These are phyloP conservation scores for Phyllosticta capitalensis DNA, from an alignment of 2,329 filamentous ascomycete species.

Conservation along the genomic window DNA sequence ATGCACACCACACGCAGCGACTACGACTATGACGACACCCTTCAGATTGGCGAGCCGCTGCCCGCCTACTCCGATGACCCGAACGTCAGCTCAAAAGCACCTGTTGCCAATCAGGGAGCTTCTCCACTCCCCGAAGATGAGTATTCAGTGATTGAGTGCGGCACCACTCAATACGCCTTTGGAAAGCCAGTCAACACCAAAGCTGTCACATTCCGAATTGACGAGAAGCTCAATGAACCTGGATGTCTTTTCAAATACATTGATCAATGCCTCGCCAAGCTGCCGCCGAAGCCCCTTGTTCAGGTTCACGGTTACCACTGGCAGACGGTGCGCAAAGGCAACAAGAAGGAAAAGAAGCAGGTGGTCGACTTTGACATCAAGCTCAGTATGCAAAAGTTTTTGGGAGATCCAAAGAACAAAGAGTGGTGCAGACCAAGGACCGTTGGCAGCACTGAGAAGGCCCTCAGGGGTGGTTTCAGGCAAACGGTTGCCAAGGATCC, in stretches of 20 bases:
- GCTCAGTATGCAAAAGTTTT: slow-evolving; percentile 24
- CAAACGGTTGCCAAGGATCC: slow-evolving; percentile 41
- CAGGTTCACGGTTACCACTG: slow-evolving; percentile 29
- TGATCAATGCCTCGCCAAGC: slow-evolving; percentile 16
- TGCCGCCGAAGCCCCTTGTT: slow-evolving; percentile 25
- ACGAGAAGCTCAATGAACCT: slow-evolving; percentile 24
- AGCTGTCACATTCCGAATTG: slow-evolving; percentile 17
- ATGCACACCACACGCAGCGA: slow-evolving; percentile 30
- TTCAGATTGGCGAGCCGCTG: slow-evolving; percentile 22
- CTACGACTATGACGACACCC: slow-evolving; percentile 28
- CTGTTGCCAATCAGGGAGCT: background rate
- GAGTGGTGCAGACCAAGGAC: slow-evolving; percentile 22
- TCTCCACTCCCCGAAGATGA: background rate
- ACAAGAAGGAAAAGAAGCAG: slow-evolving; percentile 27
- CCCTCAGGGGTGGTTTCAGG: slow-evolving; percentile 55
- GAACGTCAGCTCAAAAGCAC: background rate
- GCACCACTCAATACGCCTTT: slow-evolving; percentile 1
- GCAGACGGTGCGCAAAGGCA: slow-evolving; percentile 24
- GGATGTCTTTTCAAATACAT: slow-evolving; percentile 22
- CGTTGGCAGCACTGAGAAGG: slow-evolving; percentile 50
- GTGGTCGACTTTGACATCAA: slow-evolving; percentile 30
- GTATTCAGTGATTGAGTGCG: slow-evolving; percentile 9
- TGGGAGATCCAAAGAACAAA: slow-evolving; percentile 1
- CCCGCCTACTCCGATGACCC: slow-evolving; percentile 25
- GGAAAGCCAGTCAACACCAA: slow-evolving; percentile 8